phyloP scores from a whole-genome alignment of 192 early-diverging fungal genomes.

The Obelidium mucronatum region DNA sequence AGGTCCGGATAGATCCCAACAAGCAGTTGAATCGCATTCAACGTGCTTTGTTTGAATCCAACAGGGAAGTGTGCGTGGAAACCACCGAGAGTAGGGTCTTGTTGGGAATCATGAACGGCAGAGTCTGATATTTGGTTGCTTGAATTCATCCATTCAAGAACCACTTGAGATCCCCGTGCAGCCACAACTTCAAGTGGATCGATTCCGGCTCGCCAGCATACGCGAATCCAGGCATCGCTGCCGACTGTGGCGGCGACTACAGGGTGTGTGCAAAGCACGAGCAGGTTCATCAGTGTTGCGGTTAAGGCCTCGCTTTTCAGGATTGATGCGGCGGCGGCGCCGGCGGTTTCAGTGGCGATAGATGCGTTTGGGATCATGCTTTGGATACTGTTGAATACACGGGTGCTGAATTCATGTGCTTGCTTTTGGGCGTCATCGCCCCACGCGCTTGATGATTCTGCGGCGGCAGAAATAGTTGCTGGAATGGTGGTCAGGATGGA shows the following conservation, averaged over 20 bases:
- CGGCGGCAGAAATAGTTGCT: not conserved
- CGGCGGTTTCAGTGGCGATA: not conserved
- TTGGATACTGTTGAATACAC: conserved; percentile 43
- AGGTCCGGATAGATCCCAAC: conserved; percentile 66
- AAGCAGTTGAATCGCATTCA: conserved; percentile 67
- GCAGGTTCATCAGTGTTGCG: conserved; percentile 53
- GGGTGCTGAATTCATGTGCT: conserved; percentile 39
- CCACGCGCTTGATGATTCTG: conserved; percentile 39
- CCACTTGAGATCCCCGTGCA: not conserved
- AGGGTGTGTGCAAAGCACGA: conserved; percentile 59
- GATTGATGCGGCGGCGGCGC: conserved; percentile 38
- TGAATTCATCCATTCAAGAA: conserved; percentile 22
- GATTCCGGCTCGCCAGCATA: conserved; percentile 77
- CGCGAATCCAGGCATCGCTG: conserved; percentile 81
- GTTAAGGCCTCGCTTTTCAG: conserved; percentile 44
- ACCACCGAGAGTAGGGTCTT: conserved; percentile 33
- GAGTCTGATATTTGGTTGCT: not conserved
- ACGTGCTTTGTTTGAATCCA: conserved; percentile 68
- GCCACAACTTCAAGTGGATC: conserved; percentile 72
- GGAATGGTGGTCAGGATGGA: not conserved
- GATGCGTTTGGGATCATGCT: conserved; percentile 37
- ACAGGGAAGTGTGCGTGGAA: conserved; percentile 44
- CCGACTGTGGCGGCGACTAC: conserved; percentile 47
- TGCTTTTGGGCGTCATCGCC: conserved; percentile 40
- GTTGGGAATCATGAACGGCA: too few species aligned